Evolutionary conservation across 78 protist genomes (phyloP), one percentile per base, ranked within the genome.

Genomic region (Polysphondylium violaceum): DNA sequence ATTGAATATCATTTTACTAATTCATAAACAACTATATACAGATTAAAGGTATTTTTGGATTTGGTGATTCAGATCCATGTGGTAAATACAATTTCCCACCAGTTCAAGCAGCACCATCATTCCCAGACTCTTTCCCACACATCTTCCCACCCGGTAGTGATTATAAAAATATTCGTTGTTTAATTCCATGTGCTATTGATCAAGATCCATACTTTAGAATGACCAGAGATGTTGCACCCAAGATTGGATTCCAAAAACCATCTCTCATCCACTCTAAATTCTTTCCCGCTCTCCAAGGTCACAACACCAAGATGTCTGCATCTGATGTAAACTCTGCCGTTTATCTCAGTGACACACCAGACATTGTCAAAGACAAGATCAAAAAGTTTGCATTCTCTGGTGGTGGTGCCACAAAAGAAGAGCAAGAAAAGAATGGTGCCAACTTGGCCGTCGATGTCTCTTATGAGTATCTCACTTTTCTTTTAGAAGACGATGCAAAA

Each of bases 151-250:
- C 51, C 38, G 16, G 38, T 38, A 74, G 41, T 44, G 93, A 96
- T 7, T 8, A 38, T 17, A 31, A 40, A 58, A 53, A 64, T 43
- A 50, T 98, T 16, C 73, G 83, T 25, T 99, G 99, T 94, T 94
- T 99, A 47, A 98, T 99, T 77, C 99, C 99, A 23, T 98, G 99
- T 59, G 99, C 99, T 61, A 98, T 99, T 33, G 99, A 99, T 77
- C 99, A 98, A 88, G 99, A 98, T 86, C 99, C 99, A 33, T 99
- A 99, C 90, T 99, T 99, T 97, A 93, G 99, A 55, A 76, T 98
- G 96, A 96, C 99, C 11, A 75, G 99, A 6, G 99, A 99, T 77
- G 94, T 98, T 31, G 99, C 99, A 17, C 98, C 97, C 23, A 33
- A 96, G 9, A 33, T 99, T 19, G 96, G 96, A n/a, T 88, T 47